Conservation (phyloP, 2,329 filamentous ascomycete genomes). For the Exophiala phaeomuriformis region DNA sequence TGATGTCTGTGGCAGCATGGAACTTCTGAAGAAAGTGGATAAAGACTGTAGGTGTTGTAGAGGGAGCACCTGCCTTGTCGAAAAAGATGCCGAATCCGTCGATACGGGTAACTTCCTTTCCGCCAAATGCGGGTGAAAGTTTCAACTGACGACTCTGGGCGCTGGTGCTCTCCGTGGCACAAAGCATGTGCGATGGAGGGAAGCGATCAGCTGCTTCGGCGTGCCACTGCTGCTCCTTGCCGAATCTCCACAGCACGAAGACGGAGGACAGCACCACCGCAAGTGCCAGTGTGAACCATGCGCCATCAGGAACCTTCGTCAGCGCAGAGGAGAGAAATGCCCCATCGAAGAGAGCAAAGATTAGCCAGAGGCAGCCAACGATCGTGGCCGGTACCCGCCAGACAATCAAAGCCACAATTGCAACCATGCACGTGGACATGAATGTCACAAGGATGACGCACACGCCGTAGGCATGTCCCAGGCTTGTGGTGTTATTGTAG, state of each 20-base stretch:
- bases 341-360: conserved; percentile 61
- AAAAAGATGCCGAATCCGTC: conserved; percentile 66
- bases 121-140: conserved; percentile 31
- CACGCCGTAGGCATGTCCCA: conserved; percentile 69
- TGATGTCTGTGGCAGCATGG: conserved; percentile 56
- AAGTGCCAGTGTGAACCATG: conserved; percentile 68
- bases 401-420: conserved; percentile 37
- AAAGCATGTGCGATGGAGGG: conserved; percentile 9
- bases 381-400: conserved; percentile 27
- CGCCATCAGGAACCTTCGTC: conserved; percentile 65
- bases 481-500: conserved; percentile 61
- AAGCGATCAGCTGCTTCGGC: conserved; percentile 47
- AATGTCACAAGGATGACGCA: conserved; percentile 64
- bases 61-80: conserved; percentile 57
- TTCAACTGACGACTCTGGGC: conserved; percentile 1
- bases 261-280: conserved; percentile 55
- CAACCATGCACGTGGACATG: conserved; percentile 67
- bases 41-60: conserved; percentile 57
- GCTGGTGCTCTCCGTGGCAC: neutral
- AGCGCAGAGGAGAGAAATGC: conserved; percentile 63
- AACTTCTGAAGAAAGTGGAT: conserved; percentile 67
- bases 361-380: conserved; percentile 56
- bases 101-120: conserved; percentile 40
- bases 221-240: conserved; percentile 69
- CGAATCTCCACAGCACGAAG: conserved; percentile 69